Evolutionary conservation across 176 grass and related monocot species (phyloP), one percentile per base, ranked within the genome.

Genomic region (Lolium perenne): DNA sequence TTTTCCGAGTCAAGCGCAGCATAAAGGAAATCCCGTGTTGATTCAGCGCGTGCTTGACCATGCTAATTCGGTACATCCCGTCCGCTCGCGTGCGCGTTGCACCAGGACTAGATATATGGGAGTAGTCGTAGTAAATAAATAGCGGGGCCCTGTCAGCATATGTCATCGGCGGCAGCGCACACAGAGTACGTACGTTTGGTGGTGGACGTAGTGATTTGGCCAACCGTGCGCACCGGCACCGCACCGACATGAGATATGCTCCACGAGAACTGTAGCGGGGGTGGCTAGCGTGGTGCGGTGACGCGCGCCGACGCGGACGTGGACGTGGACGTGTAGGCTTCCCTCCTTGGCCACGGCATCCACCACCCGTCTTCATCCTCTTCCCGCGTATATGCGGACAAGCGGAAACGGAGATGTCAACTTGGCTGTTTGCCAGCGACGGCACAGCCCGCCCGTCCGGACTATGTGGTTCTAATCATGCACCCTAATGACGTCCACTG

Each of bases 331-430:
- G 32, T 35, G 32, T 2, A 35, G 90, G 75, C 71, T 95, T 85
- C 80, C 86, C 74, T 77, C 50, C 16, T 49, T 60, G 69, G 55
- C 87, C 78, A 92, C 92, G 90, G 77, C 89, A 84, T 38, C 76
- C 56, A n/a, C 63, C 47, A 12, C 21, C 41, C 57, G 26, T 87
- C 73, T 21, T 40, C 85, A 74, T 82, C 71, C 60, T 6, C 26
- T 17, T 10, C 68, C 58, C 61, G 9, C 32, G 2, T 35, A 35
- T 25, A 38, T 46, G 80, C 81, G 74, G 84, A 41, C 77, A 76
- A 86, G 75, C 68, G 1, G 32, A 35, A 2, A 35, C 2, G 32
- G 32, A 35, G 32, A 35, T 2, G 32, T 35, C 32, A 35, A 35
- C 32, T 35, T 35, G 32, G 32, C 32, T 35, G 32, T 2, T 35